Evolutionary conservation across 2,329 filamentous ascomycete species (phyloP), one percentile per base, ranked within the genome.

Genomic region (Xylariales sp.): DNA sequence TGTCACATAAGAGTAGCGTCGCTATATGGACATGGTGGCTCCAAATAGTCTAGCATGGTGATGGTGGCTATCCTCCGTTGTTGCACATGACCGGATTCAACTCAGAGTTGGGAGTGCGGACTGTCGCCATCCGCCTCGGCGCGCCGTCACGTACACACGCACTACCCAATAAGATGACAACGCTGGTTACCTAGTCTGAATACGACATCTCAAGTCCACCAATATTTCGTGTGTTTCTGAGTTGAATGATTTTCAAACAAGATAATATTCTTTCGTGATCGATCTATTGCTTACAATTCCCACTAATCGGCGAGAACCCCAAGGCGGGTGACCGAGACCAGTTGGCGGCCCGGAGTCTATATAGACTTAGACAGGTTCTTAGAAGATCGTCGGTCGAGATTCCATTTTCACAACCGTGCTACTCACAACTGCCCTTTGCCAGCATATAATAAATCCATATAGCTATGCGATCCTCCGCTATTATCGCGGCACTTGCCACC

Each of bases 51-150:
- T 53, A 53, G 41, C 39, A 46, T 52, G 39, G 54, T 46, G 53
- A 54, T 67, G 64, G 54, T 9, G 41, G 18, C 50, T 46, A 60
- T 36, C 65, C 34, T 64, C 65, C 60, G 60, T 45, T 36, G 43
- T 52, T 52, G 12, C 43, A 52, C 50, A 61, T 46, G 23, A 48
- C 58, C 45, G 49, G 48, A 59, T 58, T 59, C 18, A 65, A 68
- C 34, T 46, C 55, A 30, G 49, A 64, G 34, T 60, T 43, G 52
- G n/a, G 23, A 41, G 32, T 48, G 53, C 71, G 70, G 70, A 72
- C 60, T 50, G 36, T 67, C 48, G 54, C 32, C 59, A 61, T 72
- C 68, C 71, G 70, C 43, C 71, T 73, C 61, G 71, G 71, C 71
- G 61, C 50, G 54, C 43, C 54, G 57, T 57, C 53, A 59, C 55